phyloP scores from a whole-genome alignment of 1,284 basidiomycete genomes.

The Megacollybia platyphylla region DNA sequence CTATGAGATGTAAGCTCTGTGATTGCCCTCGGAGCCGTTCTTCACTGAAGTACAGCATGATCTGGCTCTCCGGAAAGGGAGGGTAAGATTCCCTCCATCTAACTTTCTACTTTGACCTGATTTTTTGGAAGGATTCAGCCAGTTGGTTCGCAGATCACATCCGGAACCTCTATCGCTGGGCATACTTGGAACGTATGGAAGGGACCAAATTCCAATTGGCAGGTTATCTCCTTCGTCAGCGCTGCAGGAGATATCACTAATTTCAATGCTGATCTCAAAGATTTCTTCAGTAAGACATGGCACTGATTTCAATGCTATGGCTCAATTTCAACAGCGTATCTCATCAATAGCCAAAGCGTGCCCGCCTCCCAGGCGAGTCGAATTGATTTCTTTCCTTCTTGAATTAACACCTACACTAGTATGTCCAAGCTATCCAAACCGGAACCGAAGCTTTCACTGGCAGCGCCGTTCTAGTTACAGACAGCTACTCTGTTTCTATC shows the following conservation, averaged over 20 bases:
- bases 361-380: conserved; percentile 22
- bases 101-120: not conserved
- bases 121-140: conserved; percentile 30
- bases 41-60: conserved; percentile 27
- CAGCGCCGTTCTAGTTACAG: conserved; percentile 24
- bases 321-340: conserved; percentile 18
- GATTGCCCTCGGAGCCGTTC: not conserved
- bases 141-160: conserved; percentile 34
- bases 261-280: conserved; percentile 43
- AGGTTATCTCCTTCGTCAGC: conserved; percentile 44
- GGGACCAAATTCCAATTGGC: conserved; percentile 42
- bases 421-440: conserved; percentile 30
- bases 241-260: conserved; percentile 31
- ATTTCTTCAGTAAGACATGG: conserved; percentile 34
- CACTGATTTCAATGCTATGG: not conserved
- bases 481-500: conserved; percentile 18
- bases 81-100: conserved; percentile 19
- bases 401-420: conserved; percentile 10
- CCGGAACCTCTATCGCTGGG: conserved; percentile 29
- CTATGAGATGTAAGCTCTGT: conserved; percentile 34
- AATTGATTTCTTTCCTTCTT: not conserved
- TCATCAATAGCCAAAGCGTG: conserved; percentile 26
- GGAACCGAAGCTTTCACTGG: conserved; percentile 36
- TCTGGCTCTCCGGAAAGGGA: conserved; percentile 48
- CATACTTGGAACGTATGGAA: conserved; percentile 46